Evolutionary conservation across 2,329 filamentous ascomycete genomes (phyloP).

Genomic region (Pseudocercospora cruenta): DNA sequence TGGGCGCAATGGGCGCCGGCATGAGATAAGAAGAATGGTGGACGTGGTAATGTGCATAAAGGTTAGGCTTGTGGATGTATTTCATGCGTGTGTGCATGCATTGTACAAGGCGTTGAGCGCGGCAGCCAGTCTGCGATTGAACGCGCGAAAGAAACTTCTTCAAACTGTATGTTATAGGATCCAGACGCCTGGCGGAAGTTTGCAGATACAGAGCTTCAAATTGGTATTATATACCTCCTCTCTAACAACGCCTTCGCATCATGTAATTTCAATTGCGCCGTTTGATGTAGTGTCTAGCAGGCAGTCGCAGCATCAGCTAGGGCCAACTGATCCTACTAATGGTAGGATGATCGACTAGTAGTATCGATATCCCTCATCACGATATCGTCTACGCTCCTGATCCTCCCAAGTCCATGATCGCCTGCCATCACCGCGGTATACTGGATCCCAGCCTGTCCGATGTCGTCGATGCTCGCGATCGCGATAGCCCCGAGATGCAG

Average conservation of each 20-base stretch:
- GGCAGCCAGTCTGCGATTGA: constrained; percentile 23
- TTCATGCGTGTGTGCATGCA: constrained; percentile 14
- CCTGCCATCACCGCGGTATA: neutral
- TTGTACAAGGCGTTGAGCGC: constrained; percentile 20
- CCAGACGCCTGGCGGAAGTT: constrained; percentile 4
- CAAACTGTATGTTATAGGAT: constrained; percentile 15
- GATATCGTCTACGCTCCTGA: neutral
- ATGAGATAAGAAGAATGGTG: constrained; percentile 23
- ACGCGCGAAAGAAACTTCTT: neutral
- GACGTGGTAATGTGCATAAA: constrained; percentile 13
- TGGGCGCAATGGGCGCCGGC: constrained; percentile 31
- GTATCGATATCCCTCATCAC: neutral
- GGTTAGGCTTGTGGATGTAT: constrained; percentile 17
- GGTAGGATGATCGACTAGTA: neutral
- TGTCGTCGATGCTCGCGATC: neutral
- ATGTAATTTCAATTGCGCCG: neutral
- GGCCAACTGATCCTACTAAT: too few relatives aligned
- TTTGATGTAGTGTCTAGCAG: neutral
- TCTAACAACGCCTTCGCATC: neutral
- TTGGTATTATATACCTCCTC: constrained; percentile 3
- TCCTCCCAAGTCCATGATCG: neutral
- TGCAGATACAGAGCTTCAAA: constrained; percentile 2
- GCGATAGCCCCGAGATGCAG: neutral
- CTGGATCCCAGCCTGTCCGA: neutral
- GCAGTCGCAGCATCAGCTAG: too few relatives aligned